These are phyloP conservation scores for Phytophthora ramorum DNA, from an alignment of 352 stramenopile species.

Conservation along the genomic window DNA sequence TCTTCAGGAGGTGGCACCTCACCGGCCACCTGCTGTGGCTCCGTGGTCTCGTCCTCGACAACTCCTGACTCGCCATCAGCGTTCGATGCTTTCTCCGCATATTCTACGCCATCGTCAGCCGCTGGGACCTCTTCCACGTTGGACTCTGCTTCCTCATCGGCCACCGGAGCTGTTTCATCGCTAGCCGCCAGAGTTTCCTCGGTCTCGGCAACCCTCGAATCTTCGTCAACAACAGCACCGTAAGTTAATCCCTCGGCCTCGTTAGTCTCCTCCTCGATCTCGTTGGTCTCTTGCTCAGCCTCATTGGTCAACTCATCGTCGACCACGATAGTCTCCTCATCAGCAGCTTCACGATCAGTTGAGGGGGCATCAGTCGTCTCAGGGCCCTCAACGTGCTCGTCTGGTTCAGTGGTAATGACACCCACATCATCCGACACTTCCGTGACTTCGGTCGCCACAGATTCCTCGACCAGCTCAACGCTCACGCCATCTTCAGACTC, in stretches of 20 bases:
- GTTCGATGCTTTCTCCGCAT: constrained; percentile 1
- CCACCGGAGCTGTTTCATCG: not conserved
- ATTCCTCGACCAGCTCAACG: constrained; percentile 10
- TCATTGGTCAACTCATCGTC: constrained; percentile 6
- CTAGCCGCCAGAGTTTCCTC: too few species aligned
- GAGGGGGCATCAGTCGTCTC: not conserved
- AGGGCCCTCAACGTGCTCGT: constrained; percentile 3
- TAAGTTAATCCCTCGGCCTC: not conserved
- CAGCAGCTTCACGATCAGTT: too few species aligned
- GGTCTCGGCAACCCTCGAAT: not conserved
- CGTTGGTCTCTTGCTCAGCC: not conserved
- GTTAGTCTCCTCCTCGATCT: too few species aligned
- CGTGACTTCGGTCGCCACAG: constrained; percentile 28
- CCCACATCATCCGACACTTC: constrained; percentile 10
- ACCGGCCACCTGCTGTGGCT: constrained; percentile 3
- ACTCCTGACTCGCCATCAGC: not conserved
- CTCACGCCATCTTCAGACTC: constrained; percentile 9
- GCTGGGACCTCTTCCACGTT: constrained; percentile 2
- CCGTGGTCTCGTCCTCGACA: constrained; percentile 3
- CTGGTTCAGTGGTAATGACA: not conserved
- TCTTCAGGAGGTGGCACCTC: constrained; percentile 9
- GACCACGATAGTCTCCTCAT: constrained; percentile 1
- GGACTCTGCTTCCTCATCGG: constrained; percentile 4
- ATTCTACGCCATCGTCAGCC: not conserved
- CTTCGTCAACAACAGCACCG: not conserved